Percentiles rank a stretch among this genome's conserved stretches.
Conservation (phyloP, 2,329 filamentous ascomycete species). For the Talaromyces albobiverticillius region DNA sequence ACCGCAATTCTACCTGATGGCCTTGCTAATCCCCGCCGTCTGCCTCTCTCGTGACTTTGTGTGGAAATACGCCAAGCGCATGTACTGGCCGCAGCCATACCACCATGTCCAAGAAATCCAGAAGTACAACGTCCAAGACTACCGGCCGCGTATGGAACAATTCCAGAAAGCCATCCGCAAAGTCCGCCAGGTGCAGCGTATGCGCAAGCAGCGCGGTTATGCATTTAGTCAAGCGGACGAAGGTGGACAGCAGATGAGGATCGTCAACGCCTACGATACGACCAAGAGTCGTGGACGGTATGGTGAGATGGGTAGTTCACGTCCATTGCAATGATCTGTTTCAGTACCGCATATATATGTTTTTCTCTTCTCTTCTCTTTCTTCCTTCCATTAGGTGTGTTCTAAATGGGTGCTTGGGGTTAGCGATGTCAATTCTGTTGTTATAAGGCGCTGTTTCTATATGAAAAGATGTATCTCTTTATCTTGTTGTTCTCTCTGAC, state of each 20-base stretch:
- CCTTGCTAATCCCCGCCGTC: conserved; percentile 71
- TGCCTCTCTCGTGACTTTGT: conserved; percentile 86
- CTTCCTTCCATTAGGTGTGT: background rate
- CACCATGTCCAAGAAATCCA: conserved; percentile 99
- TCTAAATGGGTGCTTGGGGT: background rate
- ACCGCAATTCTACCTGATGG: conserved; percentile 88
- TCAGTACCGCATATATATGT: too few relatives aligned
- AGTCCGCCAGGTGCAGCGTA: conserved; percentile 94
- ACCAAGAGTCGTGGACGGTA: conserved; percentile 87
- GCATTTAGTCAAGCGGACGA: conserved; percentile 98
- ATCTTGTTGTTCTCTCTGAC: too few relatives aligned
- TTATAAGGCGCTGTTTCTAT: too few relatives aligned
- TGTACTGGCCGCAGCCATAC: conserved; percentile 94
- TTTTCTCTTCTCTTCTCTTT: background rate
- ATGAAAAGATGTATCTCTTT: background rate
- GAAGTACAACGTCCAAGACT: conserved; percentile 99
- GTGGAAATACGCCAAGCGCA: conserved; percentile 96
- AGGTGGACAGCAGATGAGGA: conserved; percentile 72
- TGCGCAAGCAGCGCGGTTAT: conserved; percentile 98
- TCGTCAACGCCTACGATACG: conserved; percentile 96
- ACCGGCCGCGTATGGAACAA: conserved; percentile 97
- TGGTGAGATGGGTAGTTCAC: conserved; percentile 82
- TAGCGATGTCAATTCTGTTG: too few relatives aligned
- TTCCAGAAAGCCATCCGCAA: conserved; percentile 99
- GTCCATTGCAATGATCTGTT: conserved; percentile 20